Evolutionary conservation across 106 monocot species (phyloP).

Genomic region (Vanilla planifolia): DNA sequence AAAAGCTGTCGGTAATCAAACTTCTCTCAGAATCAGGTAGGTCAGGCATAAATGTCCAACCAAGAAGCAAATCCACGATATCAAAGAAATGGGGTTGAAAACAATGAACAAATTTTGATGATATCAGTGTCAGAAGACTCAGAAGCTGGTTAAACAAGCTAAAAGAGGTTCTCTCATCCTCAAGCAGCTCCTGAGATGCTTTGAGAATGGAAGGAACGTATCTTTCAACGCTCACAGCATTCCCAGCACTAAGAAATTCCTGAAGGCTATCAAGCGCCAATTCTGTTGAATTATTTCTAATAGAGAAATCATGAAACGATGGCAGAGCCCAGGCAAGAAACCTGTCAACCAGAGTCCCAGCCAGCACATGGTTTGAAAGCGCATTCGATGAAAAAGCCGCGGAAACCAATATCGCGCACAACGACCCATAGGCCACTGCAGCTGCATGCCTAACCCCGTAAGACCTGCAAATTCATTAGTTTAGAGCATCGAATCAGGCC

Average conservation of each 20-base stretch:
- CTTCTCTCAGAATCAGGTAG: conserved; percentile 55
- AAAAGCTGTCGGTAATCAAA: conserved; percentile 64
- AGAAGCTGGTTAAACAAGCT: conserved; percentile 59
- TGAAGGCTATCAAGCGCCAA: conserved; percentile 57
- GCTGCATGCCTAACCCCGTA: conserved; percentile 63
- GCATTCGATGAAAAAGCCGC: conserved; percentile 19
- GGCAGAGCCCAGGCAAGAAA: conserved; percentile 81
- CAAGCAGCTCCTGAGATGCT: conserved; percentile 77
- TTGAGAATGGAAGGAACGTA: conserved; percentile 62
- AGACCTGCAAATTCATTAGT: conserved; percentile 39
- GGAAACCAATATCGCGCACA: conserved; percentile 53
- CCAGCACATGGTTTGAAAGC: conserved; percentile 17
- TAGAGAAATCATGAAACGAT: conserved; percentile 32
- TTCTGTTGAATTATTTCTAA: conserved; percentile 23
- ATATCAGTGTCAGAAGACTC: conserved; percentile 49
- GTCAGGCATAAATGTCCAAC: conserved; percentile 88
- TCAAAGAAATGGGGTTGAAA: conserved; percentile 84
- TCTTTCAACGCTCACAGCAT: conserved; percentile 28
- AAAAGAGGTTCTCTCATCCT: conserved; percentile 88
- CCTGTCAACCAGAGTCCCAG: conserved; percentile 32
- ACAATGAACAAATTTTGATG: conserved; percentile 58
- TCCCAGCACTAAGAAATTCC: conserved; percentile 54
- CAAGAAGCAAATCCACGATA: conserved; percentile 87
- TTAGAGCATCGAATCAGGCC: too few species aligned
- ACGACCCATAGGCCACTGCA: conserved; percentile 59